Base-by-base conservation (phyloP, 352 stramenopile genomes). In the Pythium volutum region DNA sequence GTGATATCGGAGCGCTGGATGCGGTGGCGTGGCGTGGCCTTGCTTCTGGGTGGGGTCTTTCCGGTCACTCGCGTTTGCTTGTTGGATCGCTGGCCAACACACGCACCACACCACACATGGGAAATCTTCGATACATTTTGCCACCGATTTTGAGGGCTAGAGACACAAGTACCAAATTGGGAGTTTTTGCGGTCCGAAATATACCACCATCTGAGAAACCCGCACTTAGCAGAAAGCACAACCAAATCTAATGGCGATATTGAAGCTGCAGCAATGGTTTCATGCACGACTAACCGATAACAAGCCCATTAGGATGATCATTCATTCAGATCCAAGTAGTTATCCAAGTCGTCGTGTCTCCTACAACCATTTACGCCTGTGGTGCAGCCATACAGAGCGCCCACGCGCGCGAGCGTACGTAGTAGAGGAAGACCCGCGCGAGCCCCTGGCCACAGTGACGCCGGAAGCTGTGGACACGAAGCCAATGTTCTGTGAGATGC, bases 401-500 rank as follows among this genome's bases (percentile, higher is more conserved):
- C n/a, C n/a, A n/a, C n/a, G n/a, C n/a, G n/a, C n/a, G n/a, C n/a
- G n/a, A n/a, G n/a, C n/a, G n/a, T n/a, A n/a, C n/a, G n/a, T n/a
- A n/a, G n/a, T n/a, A n/a, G 43, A 88, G 45, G 47, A 88, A 85
- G 51, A 80, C 70, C 11, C 59, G 69, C 1, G 75, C 81, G 39
- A 85, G 76, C 10, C 81, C 78, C 47, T 72, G 61, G 16, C 71
- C 74, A 22, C 81, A 77, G 27, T 77, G n/a, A 64, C 31, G 61
- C 41, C 9, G 78, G 77, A 2, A 86, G 68, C 14, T n/a, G 81
- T 90, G 59, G 81, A 48, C 4, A 90, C 78, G 2, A 77, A 85
- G 22, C 71, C 76, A 29, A 87, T 79, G 26, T 90, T 73, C 54
- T 81, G 70, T 27, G 78, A 88, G 47, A 70, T 75, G 7, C 81